Conservation (phyloP, 176 grass and related monocot genomes). For the Triticum monococcum region DNA sequence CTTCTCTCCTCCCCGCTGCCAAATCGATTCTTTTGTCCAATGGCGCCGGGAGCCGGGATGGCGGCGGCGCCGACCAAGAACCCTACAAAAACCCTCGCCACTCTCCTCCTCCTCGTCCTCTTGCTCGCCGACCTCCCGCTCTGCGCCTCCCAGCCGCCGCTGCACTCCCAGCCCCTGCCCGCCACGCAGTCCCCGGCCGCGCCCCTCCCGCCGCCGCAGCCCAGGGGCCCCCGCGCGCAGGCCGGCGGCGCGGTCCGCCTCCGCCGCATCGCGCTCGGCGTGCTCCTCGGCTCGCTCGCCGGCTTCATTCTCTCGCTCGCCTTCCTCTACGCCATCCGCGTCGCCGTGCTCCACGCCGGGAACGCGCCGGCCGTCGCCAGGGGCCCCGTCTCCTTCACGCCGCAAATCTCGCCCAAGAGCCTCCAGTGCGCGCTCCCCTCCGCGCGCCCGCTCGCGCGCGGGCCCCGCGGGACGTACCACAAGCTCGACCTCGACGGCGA, state of each 20-base stretch:
- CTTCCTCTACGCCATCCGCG: slow-evolving; percentile 75
- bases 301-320: slow-evolving; percentile 69
- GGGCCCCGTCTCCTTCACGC: slow-evolving; percentile 83
- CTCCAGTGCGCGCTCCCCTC: slow-evolving; percentile 58
- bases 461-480: slow-evolving; percentile 61
- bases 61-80: slow-evolving; percentile 38
- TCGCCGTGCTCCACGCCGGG: slow-evolving; percentile 67
- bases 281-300: slow-evolving; percentile 78
- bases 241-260: slow-evolving; percentile 43
- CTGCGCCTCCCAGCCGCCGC: slow-evolving; percentile 53
- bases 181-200: slow-evolving; percentile 26
- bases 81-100: slow-evolving; percentile 65
- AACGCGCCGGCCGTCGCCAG: slow-evolving; percentile 58
- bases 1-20: background rate
- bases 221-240: slow-evolving; percentile 43
- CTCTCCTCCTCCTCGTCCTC: slow-evolving; percentile 34
- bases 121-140: slow-evolving; percentile 39
- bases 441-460: slow-evolving; percentile 47
- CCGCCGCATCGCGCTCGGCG: slow-evolving; percentile 74
- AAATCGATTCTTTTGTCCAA: slow-evolving; percentile 21
- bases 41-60: slow-evolving; percentile 25
- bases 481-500: slow-evolving; percentile 67
- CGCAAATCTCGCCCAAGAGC: slow-evolving; percentile 78
- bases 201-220: slow-evolving; percentile 26
- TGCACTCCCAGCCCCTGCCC: slow-evolving; percentile 66